Evolutionary conservation across 192 early-diverging fungal genomes (phyloP), one percentile per base, ranked within the genome.

Genomic region (Jimgerdemannia lactiflua): DNA sequence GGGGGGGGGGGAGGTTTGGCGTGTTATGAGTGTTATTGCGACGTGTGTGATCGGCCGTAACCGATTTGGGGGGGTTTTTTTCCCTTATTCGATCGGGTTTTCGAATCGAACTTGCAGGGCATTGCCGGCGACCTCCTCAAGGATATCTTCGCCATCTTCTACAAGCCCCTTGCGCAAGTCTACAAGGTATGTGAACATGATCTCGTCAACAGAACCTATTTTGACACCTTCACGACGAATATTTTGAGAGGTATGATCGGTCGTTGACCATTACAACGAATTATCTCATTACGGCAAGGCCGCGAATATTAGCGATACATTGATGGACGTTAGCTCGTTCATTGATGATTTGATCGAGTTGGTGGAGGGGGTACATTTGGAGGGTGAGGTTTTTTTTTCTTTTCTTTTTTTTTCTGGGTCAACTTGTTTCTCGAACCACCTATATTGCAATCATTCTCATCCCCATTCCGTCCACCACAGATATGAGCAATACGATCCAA

Each of bases 91-190:
- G 4, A 54, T 7, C 49, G 49, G 11, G 11, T 7, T 54, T 11
- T 54, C 49, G 49, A 4, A 54, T 54, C 63, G 4, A 44, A 10
- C 67, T 68, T 42, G n/a, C 69, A 75, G 43, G 79, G 86, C 4
- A 79, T 84, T 3, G 86, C 88, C 8, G 86, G 86, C 11, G 85
- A 86, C 49, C 74, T 89, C 20, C 75, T 89, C 19, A 85, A 84
- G 64, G 88, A 89, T n/a, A 64, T 85, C 29, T 80, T 89, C 65
- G 75, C 85, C 18, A 85, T 89, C 65, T 89, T 89, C 70, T 89
- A 89, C 70, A 75, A 85, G 40, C 88, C 88, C 14, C 71, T 89
- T n/a, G 85, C 87, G 18, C 75, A 85, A 72, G 82, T 89, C 3
- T 89, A 89, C 74, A 86, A 86, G 71, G 49, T 54, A 54, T 54